Evolutionary conservation across 2,329 filamentous ascomycete genomes (phyloP).

Genomic region (Aureobasidium pullulans): DNA sequence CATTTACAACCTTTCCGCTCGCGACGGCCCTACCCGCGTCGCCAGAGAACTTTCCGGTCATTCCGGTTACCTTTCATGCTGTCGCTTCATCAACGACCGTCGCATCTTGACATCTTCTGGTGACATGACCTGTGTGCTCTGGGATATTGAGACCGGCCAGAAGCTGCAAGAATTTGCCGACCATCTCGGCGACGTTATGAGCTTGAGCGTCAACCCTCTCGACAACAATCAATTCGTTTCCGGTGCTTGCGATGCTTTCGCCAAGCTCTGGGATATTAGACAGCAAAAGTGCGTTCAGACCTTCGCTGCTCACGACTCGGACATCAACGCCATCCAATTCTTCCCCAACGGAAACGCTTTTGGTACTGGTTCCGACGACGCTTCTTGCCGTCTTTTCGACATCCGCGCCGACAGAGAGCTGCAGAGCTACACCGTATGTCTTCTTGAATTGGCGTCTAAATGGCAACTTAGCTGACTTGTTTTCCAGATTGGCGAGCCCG

Average conservation of each 20-base stretch:
- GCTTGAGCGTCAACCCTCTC: conserved; percentile 97
- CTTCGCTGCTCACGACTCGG: conserved; percentile 95
- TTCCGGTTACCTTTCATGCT: conserved; percentile 95
- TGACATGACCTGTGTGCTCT: conserved; percentile 99
- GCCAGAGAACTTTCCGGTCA: conserved; percentile 93
- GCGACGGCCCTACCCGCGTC: conserved; percentile 94
- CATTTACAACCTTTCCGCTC: conserved; percentile 96
- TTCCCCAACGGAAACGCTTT: conserved; percentile 99
- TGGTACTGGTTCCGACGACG: conserved; percentile 94
- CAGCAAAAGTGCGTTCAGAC: conserved; percentile 98
- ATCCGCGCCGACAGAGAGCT: conserved; percentile 86
- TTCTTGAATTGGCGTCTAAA: no score
- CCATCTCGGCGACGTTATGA: conserved; percentile 98
- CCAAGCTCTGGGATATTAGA: conserved; percentile 97
- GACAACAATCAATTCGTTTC: conserved; percentile 99
- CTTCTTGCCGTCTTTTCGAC: conserved; percentile 93
- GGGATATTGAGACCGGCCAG: conserved; percentile 96
- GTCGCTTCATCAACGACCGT: conserved; percentile 96
- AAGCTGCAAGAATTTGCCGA: conserved; percentile 98
- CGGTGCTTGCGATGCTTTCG: conserved; percentile 97
- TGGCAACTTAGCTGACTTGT: conserved; percentile 17
- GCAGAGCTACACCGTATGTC: conserved; percentile 58
- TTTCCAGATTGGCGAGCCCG: conserved; percentile 81
- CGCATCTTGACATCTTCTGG: conserved; percentile 96
- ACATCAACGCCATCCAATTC: conserved; percentile 99